Base-by-base conservation (phyloP, 2,329 filamentous ascomycete genomes). In the Fusarium sublunatum region DNA sequence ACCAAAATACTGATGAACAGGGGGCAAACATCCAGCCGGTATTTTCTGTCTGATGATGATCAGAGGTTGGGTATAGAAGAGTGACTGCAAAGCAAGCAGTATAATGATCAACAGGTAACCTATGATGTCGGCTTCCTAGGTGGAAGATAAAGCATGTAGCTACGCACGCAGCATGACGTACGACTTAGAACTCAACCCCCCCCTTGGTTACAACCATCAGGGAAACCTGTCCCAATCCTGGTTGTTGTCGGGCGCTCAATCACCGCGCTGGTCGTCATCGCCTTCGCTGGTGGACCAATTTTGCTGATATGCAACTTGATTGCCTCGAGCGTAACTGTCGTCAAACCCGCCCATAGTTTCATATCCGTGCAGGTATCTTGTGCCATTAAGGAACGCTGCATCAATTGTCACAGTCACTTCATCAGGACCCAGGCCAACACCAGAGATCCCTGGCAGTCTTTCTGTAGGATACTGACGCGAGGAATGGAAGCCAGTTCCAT, bases 381-480 rank as follows among this genome's bases (percentile, higher is more conserved):
- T 19, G 22, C 32, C 34, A 19, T 39, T 45, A 39, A 28, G 29
- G 7, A 36, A 31, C 11, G 39, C 31, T 32, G 43, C 10, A 12
- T 32, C 36, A 24, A 22, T 19, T 25, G 19, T 15, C 9, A 32
- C 5, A 52, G 35, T 13, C 13, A 34, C 45, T 43, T 41, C 38
- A 9, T 22, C 25, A 44, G 46, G 10, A n/a, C 24, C 36, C 40
- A 28, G 31, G 38, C 24, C 56, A 34, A 28, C 32, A 36, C 34
- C 19, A 13, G 49, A 49, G 24, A 28, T 19, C 25, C 35, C 45
- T 49, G 61, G n/a, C 22, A 26, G 29, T 38, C 42, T 36, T 47
- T 44, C 56, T n/a, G 40, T 34, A 6, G 44, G 39, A 11, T n/a
- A 31, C 34, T 49, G 57, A 31, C 15, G 51, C 28, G 46, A 50